These are phyloP conservation scores for Cystoderma amianthinum DNA, from an alignment of 768 basidiomycete species.

Conservation along the genomic window DNA sequence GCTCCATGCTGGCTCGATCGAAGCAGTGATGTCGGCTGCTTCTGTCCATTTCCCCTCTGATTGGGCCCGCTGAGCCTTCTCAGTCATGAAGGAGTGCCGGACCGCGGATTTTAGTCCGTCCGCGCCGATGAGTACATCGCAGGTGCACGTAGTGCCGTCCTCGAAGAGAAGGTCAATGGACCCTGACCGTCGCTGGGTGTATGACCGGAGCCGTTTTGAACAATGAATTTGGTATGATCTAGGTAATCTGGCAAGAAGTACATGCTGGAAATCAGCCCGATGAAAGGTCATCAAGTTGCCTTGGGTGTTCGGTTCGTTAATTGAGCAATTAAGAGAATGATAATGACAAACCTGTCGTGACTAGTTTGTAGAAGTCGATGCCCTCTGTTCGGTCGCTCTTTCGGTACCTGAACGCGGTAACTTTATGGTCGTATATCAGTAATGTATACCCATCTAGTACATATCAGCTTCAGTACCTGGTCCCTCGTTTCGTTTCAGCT, in stretches of 20 bases:
- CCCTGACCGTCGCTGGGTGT: conserved; percentile 33
- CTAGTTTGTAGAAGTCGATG: conserved; percentile 42
- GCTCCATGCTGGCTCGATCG: conserved; percentile 50
- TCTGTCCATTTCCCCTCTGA: conserved; percentile 25
- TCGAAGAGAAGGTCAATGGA: conserved; percentile 47
- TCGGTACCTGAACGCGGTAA: conserved; percentile 44
- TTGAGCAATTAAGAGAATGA: not conserved
- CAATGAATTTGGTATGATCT: conserved; percentile 38
- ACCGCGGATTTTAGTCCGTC: conserved; percentile 61
- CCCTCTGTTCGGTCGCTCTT: conserved; percentile 57
- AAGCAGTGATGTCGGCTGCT: conserved; percentile 31
- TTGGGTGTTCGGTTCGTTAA: conserved; percentile 10
- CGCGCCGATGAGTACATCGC: conserved; percentile 67
- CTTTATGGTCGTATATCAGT: conserved; percentile 22
- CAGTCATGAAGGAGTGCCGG: conserved; percentile 28
- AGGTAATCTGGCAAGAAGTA: conserved; percentile 43
- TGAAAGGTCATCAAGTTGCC: conserved; percentile 51
- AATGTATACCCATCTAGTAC: conserved; percentile 1
- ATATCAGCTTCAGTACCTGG: conserved; percentile 22
- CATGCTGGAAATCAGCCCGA: conserved; percentile 60
- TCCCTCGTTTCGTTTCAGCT: conserved; percentile 28
- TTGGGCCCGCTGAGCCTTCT: conserved; percentile 26
- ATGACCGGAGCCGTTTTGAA: conserved; percentile 54
- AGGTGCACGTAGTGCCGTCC: conserved; percentile 52
- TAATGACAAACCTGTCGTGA: conserved; percentile 43